Percentiles rank a stretch among this genome's conserved stretches.
Evolutionary conservation across 805 yeast genomes (phyloP).

Genomic region (Komagataella phaffii): DNA sequence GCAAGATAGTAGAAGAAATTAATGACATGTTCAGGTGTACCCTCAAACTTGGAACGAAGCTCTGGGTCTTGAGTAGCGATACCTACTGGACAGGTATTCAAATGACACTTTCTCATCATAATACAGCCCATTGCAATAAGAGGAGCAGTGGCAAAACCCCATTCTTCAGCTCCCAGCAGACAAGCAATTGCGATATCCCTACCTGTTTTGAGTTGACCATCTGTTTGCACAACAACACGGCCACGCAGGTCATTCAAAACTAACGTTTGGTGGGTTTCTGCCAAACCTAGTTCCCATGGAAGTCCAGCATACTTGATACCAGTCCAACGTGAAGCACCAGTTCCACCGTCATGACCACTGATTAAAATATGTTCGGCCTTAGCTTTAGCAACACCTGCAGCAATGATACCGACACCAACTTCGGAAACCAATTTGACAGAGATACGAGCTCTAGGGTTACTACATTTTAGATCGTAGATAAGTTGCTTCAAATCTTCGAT

Average conservation of each 20-base stretch:
- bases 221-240: conserved; percentile 92
- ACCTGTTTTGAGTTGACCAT: conserved; percentile 95
- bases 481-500: conserved; percentile 96
- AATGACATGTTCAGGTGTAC: conserved; percentile 97
- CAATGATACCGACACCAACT: conserved; percentile 98
- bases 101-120: conserved; percentile 90
- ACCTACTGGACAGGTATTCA: conserved; percentile 95
- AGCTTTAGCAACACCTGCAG: conserved; percentile 98
- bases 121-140: conserved; percentile 96
- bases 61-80: conserved; percentile 97
- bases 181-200: conserved; percentile 95
- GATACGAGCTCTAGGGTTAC: conserved; percentile 94
- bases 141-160: conserved; percentile 97
- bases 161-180: conserved; percentile 93
- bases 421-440: conserved; percentile 95
- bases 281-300: conserved; percentile 98
- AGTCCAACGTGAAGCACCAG: conserved; percentile 98
- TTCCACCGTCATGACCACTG: conserved; percentile 99
- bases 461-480: conserved; percentile 90
- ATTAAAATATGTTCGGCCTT: conserved; percentile 93
- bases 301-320: conserved; percentile 95
- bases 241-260: conserved; percentile 94
- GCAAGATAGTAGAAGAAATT: conserved; percentile 94
- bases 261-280: conserved; percentile 95
- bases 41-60: conserved; percentile 80